Base-by-base conservation (phyloP, 148 eudicot genomes). In the Vaccinium darrowii region DNA sequence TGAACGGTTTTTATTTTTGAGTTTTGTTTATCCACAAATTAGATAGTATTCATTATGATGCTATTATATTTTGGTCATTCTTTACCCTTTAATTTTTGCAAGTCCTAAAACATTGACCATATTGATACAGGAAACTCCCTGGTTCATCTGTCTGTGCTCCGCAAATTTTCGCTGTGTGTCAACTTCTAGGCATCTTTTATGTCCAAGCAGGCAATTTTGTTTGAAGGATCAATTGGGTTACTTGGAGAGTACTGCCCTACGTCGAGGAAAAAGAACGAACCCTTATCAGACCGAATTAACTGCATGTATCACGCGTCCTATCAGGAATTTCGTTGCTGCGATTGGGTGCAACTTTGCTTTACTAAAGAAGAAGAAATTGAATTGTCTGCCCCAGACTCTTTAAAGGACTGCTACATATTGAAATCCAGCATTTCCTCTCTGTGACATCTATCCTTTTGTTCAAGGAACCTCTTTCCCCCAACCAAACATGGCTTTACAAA, bases 401-500 rank as follows among this genome's bases (percentile, higher is more conserved):
- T 80, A 58, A 82, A 85, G 84, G 87, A 83, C 69, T 23, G 39
- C 84, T 52, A 54, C 53, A 53, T 83, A 36, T 16, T 73, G 79
- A 73, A 74, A 72, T 83, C 67, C 50, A 52, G 84, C 60, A 30
- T 71, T 69, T 71, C 62, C 50, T 82, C 16, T 7, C 27, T 52
- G 21, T 69, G 51, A 69, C n/a, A 49, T 72, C 67, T 75, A 82
- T n/a, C 9, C 11, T 81, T 25, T 69, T 13, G 18, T 36, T 39
- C 80, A 47, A 15, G 13, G 72, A 36, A 30, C 33, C 39, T 78
- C 27, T 65, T 81, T 47, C 10, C 58, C 57, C 69, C 16, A 25
- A 74, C n/a, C 76, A 79, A 93, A 90, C 30, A 95, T 95, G 98
- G 96, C 98, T 58, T 88, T 95, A 84, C 96, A 90, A 82, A 95